Conservation (phyloP, 2,329 filamentous ascomycete species). For the Colletotrichum camelliae region DNA sequence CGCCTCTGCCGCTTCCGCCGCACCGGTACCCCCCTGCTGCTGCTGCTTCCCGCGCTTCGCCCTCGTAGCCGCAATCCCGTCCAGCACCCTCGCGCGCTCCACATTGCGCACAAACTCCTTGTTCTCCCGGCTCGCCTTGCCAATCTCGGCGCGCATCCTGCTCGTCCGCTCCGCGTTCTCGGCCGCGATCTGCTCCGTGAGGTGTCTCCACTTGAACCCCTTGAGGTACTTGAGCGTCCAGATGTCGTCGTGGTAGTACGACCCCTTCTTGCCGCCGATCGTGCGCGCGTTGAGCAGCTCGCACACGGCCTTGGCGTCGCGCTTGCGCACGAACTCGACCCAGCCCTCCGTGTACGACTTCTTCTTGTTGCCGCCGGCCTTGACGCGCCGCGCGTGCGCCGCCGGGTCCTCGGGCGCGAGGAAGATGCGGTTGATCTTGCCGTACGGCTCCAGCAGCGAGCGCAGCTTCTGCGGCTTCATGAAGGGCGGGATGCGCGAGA, state of each 20-base stretch:
- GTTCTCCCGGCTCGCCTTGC: slow-evolving; percentile 78
- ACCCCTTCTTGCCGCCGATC: slow-evolving; percentile 84
- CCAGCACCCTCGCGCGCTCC: slow-evolving; percentile 79
- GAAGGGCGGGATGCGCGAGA: slow-evolving; percentile 85
- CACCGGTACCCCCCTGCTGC: slow-evolving; percentile 11
- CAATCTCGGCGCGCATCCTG: slow-evolving; percentile 79
- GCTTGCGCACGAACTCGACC: slow-evolving; percentile 81
- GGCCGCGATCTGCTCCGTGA: slow-evolving; percentile 78
- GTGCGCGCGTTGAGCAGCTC: slow-evolving; percentile 78
- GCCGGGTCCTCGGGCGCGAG: slow-evolving; percentile 76
- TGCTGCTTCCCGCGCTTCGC: slow-evolving; percentile 47
- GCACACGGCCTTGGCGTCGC: slow-evolving; percentile 77
- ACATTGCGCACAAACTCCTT: slow-evolving; percentile 81
- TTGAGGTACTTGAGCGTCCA: slow-evolving; percentile 85
- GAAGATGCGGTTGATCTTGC: slow-evolving; percentile 78
- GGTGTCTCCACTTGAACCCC: slow-evolving; percentile 81
- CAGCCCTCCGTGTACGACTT: slow-evolving; percentile 83
- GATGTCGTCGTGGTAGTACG: slow-evolving; percentile 84
- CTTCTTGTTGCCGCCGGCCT: slow-evolving; percentile 82
- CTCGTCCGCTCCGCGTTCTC: slow-evolving; percentile 82
- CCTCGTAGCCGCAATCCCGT: slow-evolving; percentile 71
- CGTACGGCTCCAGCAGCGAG: slow-evolving; percentile 76
- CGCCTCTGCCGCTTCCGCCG: not conserved
- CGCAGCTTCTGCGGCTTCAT: slow-evolving; percentile 85
- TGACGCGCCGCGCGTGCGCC: slow-evolving; percentile 69